Evolutionary conservation across 73 alveolate species (phyloP), one percentile per base, ranked within the genome.

Genomic region (Stentor coeruleus): DNA sequence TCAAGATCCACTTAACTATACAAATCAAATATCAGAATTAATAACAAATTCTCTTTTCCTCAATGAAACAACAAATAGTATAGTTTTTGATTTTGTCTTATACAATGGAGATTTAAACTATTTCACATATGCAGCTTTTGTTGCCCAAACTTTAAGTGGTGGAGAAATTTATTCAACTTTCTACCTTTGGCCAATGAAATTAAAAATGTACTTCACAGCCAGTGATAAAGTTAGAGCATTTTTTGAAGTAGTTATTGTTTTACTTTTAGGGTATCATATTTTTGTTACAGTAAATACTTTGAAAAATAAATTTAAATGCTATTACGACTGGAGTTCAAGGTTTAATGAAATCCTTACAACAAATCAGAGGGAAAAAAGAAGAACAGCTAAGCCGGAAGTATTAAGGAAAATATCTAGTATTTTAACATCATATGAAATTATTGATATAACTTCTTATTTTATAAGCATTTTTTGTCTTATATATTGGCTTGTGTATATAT

Each of bases 311-410:
- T 42, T 79, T 60, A 77, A 39, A 31, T 59, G 82, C 3, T 90
- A 90, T 59, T 36, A 59, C 26, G 82, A 82, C 35, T 90, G 96
- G 96, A 80, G 81, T 75, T 31, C 72, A 14, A 41, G 81, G 26
- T 88, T 86, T 58, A 86, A 86, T n/a, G 87, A 87, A 38, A 31
- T 59, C 28, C 58, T 90, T 6, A 76, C 86, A 35, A 76, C 85
- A 4, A 75, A 77, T 35, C 93, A 90, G 59, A 76, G 74, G 80
- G 75, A 60, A 60, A 59, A 83, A 76, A 86, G 96, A 76, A 58
- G 77, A 37, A n/a, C 60, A 31, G 85, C 81, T 31, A 58, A 73
- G 38, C 96, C 96, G 4, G 96, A 90, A 59, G 42, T 84, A 36
- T 14, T 90, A 20, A 55, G 96, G 41, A 49, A 73, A 41, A 55